Evolutionary conservation across 176 grass and related monocot species (phyloP), one percentile per base, ranked within the genome.

Genomic region (Areca catechu): DNA sequence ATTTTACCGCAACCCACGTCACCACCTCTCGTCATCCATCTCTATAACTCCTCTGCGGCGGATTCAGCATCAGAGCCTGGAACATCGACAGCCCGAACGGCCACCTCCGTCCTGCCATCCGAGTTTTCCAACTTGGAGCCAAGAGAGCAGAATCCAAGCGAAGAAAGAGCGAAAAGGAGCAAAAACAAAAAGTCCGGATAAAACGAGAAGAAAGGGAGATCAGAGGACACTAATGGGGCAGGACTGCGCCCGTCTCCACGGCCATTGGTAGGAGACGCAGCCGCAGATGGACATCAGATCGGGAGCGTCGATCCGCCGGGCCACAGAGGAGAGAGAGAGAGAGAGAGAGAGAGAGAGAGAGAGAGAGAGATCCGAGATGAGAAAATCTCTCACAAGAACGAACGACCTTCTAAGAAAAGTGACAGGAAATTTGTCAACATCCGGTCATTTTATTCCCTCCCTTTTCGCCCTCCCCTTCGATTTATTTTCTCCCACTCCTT

Each of bases 341-440:
- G 37, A 50, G 19, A 63, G 37, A 63, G 29, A 48, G 51, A 66
- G 54, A 34, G 50, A 66, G 17, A 53, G 55, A 54, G 15, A 56
- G 52, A 69, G 53, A 61, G 50, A 72, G 58, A 54, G 57, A 72
- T 62, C 58, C 58, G 23, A 62, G 57, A 62, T 22, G 37, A 62
- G 28, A 72, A 34, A 72, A 43, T 65, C 19, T 72, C 69, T 65
- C 72, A 57, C 54, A 74, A 58, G 49, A 71, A 60, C 56, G 50
- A 76, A 77, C 54, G 70, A 74, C 65, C 78, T 81, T 81, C 73
- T 70, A 72, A 69, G 83, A 81, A 86, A 69, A 86, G 70, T 80
- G 77, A 66, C 83, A 81, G 69, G 72, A 77, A 81, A 78, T 66
- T 81, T 86, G 83, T 86, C 78, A 73, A 77, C 77, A 69, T 80